Base-by-base conservation (phyloP, 2,329 filamentous ascomycete species). In the Sporothrix variecibatus region DNA sequence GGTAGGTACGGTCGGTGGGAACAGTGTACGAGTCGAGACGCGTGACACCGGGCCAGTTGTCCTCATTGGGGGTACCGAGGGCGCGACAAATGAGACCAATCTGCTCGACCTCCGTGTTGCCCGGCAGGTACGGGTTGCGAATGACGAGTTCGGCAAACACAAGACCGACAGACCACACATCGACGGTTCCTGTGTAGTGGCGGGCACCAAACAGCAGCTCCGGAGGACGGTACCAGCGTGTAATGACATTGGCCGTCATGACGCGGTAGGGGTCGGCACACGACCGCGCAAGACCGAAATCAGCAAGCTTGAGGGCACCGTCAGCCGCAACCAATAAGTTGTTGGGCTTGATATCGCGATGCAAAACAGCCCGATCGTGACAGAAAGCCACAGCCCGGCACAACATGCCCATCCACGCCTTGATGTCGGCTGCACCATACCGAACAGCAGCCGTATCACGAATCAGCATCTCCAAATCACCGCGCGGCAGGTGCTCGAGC, bases 361-460 rank as follows among this genome's bases (percentile, higher is more conserved):
- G 96, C 40, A 99, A 87, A 23, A 99, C 90, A 79, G 92, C 95
- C 82, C 96, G 97, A 81, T 95, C 93, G 83, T 99, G 96, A 83
- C 96, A 98, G 86, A 97, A 99, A 92, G 94, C 97, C 38, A 98
- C 90, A 34, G 93, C 96, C 58, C 95, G 91, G 38, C 89, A 89
- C n/a, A 98, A 88, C 96, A 98, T 98, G 76, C 93, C 93, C 92
- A 98, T 97, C 96, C 96, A 99, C 20, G 94, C 93, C 82, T 99
- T 99, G 82, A 98, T 94, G 82, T 99, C 96, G 23, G 93, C 93
- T 12, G 90, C 89, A 76, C 93, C 93, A 82, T 98, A 98, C 72
- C 91, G 90, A 65, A 98, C 91, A 72, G 86, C 86, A 64, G 91
- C 88, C 40, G 89, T 90, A 83, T 98, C 95, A 81, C 94, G 93